Base-by-base conservation (phyloP, 2,329 filamentous ascomycete species). In the Phialemonium atrogriseum region DNA sequence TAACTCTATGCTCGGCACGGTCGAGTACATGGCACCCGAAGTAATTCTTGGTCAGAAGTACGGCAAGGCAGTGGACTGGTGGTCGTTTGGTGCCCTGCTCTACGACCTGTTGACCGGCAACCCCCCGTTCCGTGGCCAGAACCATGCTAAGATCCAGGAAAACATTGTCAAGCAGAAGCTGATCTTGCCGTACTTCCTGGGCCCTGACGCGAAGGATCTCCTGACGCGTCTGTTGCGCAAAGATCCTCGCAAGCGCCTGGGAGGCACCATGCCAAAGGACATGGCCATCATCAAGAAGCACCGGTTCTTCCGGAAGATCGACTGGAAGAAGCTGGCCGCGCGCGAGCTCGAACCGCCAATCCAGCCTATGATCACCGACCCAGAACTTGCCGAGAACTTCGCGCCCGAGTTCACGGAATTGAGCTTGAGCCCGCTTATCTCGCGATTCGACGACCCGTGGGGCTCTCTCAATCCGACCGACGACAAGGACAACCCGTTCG, bases 21-120 rank as follows among this genome's bases (percentile, higher is more conserved):
- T 95, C 36, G 91, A 96, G 55, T 98, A 98, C 70, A 98, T 98
- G 91, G 93, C 91, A 0, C 91, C 91, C 1, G 91, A 98, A 60
- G 84, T 98, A 31, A 77, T 98, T 38, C 73, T 80, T 40, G 88
- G 87, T 39, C 79, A 84, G 43, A 80, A 84, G 43, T 98, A 98
- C 55, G 88, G 89, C 50, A 89, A 88, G 56, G 80, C 87, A 2
- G 93, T 95, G 12, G 91, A 98, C 61, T 98, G 89, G 89, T 98
- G 91, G 91, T 94, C 88, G 5, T 80, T 98, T 27, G 91, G 93
- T 21, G 88, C 89, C 3, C 72, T 98, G 27, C 87, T 85, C 20
- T 94, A 80, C 56, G 91, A 98, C 54, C 68, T 98, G 21, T 79
- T 98, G 55, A 96, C 89, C 8, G 91, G 93, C 32, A 80, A 80